Conservation (phyloP, 2,329 filamentous ascomycete species). For the Aspergillus pseudoglaucus region DNA sequence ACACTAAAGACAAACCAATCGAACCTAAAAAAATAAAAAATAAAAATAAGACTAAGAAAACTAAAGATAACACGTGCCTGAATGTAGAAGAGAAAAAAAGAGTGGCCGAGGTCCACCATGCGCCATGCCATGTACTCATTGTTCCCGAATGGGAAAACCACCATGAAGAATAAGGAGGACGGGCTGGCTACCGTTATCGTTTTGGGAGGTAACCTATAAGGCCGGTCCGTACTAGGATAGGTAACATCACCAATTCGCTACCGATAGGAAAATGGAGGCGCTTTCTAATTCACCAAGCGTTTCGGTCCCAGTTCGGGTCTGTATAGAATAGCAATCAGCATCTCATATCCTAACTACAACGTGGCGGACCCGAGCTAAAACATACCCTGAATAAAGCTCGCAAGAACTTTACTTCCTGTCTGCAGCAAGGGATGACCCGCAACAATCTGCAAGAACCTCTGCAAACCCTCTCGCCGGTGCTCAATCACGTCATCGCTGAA, state of each 20-base stretch:
- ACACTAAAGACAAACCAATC: not conserved
- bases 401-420: slow-evolving; percentile 94
- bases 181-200: not conserved
- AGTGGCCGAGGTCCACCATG: too few species aligned
- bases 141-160: not conserved
- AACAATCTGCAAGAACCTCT: slow-evolving; percentile 95
- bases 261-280: not conserved
- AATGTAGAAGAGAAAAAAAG: not conserved
- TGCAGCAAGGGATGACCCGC: slow-evolving; percentile 93
- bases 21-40: too few species aligned
- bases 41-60: not conserved
- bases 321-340: slow-evolving; percentile 9
- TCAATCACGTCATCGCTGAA: slow-evolving; percentile 99
- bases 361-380: not conserved
- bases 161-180: not conserved
- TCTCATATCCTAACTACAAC: not conserved
- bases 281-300: slow-evolving; percentile 59
- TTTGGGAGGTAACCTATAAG: not conserved
- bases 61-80: not conserved
- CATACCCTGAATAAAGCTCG: slow-evolving; percentile 91
- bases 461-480: slow-evolving; percentile 79
- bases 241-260: not conserved
- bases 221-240: not conserved
- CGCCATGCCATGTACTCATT: not conserved
- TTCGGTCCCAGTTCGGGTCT: slow-evolving; percentile 71